These are phyloP conservation scores for Alternaria gaisen DNA, from an alignment of 2,329 filamentous ascomycete genomes.

Conservation along the genomic window DNA sequence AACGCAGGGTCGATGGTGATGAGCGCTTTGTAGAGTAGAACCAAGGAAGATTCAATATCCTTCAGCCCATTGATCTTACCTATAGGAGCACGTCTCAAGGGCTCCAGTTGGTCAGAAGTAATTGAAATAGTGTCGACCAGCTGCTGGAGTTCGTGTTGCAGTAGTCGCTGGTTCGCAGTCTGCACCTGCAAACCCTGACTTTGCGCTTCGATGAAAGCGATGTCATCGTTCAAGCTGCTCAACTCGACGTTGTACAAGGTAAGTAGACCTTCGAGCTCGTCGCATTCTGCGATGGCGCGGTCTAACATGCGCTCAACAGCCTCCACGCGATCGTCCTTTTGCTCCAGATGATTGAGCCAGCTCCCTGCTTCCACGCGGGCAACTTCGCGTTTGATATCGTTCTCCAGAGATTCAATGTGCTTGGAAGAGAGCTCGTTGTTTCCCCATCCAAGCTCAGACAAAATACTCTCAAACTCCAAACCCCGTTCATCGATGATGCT, in stretches of 20 bases:
- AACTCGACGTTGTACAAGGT: conserved; percentile 96
- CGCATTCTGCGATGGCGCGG: conserved; percentile 90
- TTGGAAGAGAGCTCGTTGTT: conserved; percentile 77
- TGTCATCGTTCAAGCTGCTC: conserved; percentile 86
- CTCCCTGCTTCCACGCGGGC: conserved; percentile 91
- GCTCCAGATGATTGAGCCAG: conserved; percentile 83
- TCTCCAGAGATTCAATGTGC: conserved; percentile 80
- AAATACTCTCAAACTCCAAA: conserved; percentile 80
- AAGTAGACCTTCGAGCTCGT: conserved; percentile 92
- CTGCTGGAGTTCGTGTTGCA: conserved; percentile 87
- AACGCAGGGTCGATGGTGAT: conserved; percentile 88
- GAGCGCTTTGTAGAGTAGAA: conserved; percentile 90
- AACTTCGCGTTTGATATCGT: conserved; percentile 85
- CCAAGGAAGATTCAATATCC: conserved; percentile 78
- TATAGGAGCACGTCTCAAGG: conserved; percentile 76
- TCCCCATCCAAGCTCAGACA: conserved; percentile 90
- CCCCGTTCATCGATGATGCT: conserved; percentile 78
- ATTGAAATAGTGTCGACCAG: conserved; percentile 93
- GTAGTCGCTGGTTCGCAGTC: conserved; percentile 92
- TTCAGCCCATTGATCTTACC: conserved; percentile 75
- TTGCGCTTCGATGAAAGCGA: conserved; percentile 96
- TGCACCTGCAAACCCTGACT: conserved; percentile 97
- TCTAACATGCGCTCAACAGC: conserved; percentile 88
- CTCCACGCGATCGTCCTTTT: conserved; percentile 89
- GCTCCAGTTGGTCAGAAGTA: conserved; percentile 75